phyloP scores from a whole-genome alignment of 306 rosid genomes.

The Fagus crenata region DNA sequence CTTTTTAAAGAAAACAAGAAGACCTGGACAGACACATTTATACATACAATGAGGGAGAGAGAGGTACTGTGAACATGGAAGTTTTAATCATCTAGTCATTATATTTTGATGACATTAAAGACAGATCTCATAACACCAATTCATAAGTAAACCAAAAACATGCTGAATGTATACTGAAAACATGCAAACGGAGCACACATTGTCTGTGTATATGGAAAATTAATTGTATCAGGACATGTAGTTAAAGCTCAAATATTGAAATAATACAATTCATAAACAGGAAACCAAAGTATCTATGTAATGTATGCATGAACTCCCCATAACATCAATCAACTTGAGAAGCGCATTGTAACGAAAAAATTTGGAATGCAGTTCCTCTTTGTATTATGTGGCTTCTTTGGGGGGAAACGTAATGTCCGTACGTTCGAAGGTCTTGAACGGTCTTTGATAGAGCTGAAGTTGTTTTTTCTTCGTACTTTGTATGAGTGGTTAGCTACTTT shows the following conservation, averaged over 20 bases:
- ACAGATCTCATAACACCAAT: not conserved
- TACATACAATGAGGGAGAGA: not conserved
- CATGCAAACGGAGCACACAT: not conserved
- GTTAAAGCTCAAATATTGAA: not conserved
- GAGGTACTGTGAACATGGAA: not conserved
- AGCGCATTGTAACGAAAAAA: not conserved
- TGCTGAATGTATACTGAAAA: not conserved
- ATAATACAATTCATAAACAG: not conserved
- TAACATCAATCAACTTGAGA: not conserved
- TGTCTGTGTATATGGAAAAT: not conserved
- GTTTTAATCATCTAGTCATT: not conserved
- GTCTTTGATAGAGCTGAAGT: too few relatives aligned
- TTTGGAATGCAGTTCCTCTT: too few relatives aligned
- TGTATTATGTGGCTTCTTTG: too few relatives aligned
- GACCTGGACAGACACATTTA: not conserved
- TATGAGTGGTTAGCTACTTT: too few relatives aligned
- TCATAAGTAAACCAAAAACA: not conserved
- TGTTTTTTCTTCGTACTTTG: too few relatives aligned
- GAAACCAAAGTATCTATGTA: conserved; percentile 6
- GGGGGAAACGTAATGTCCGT: too few relatives aligned
- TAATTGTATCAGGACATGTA: not conserved
- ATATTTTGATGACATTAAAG: not conserved
- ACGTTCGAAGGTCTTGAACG: too few relatives aligned
- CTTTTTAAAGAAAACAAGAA: not conserved
- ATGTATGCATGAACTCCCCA: not conserved